These are phyloP conservation scores for Decorospora gaudefroyi DNA, from an alignment of 2,329 filamentous ascomycete genomes.

Conservation along the genomic window DNA sequence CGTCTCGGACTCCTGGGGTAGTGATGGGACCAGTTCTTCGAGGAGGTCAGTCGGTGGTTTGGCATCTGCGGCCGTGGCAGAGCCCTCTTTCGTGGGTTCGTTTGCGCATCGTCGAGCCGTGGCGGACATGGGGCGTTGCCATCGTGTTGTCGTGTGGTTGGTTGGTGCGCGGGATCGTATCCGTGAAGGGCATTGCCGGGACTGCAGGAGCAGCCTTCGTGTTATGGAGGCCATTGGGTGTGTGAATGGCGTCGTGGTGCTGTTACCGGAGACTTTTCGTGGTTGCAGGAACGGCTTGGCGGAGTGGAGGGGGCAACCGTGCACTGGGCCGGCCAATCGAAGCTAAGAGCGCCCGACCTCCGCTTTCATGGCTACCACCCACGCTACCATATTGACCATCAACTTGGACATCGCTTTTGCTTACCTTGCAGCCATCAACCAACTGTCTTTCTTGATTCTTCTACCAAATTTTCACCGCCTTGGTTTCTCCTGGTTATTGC, in stretches of 20 bases:
- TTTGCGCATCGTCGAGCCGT: constrained; percentile 27
- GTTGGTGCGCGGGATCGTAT: constrained; percentile 25
- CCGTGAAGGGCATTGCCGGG: constrained; percentile 35
- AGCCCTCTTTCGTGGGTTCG: constrained; percentile 24
- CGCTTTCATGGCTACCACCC: constrained; percentile 16
- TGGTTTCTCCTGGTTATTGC: too few species aligned
- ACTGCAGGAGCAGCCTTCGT: constrained; percentile 39
- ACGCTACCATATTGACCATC: not conserved
- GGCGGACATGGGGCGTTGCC: constrained; percentile 42
- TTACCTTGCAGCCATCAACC: too few species aligned
- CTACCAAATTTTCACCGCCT: too few species aligned
- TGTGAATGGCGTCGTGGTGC: constrained; percentile 17
- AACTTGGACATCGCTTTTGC: not conserved
- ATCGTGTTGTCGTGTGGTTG: constrained; percentile 30
- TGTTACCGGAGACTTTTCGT: constrained; percentile 43
- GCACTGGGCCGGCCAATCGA: constrained; percentile 25
- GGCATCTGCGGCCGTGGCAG: constrained; percentile 10
- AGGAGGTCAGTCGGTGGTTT: constrained; percentile 13
- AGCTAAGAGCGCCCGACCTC: constrained; percentile 28
- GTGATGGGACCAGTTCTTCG: constrained; percentile 8
- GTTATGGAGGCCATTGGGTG: constrained; percentile 46
- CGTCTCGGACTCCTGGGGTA: constrained; percentile 1
- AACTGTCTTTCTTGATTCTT: too few species aligned
- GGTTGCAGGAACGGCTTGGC: constrained; percentile 34
- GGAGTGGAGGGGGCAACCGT: constrained; percentile 25